phyloP scores from a whole-genome alignment of 2,329 filamentous ascomycete species.

The Chaetomium sp. region DNA sequence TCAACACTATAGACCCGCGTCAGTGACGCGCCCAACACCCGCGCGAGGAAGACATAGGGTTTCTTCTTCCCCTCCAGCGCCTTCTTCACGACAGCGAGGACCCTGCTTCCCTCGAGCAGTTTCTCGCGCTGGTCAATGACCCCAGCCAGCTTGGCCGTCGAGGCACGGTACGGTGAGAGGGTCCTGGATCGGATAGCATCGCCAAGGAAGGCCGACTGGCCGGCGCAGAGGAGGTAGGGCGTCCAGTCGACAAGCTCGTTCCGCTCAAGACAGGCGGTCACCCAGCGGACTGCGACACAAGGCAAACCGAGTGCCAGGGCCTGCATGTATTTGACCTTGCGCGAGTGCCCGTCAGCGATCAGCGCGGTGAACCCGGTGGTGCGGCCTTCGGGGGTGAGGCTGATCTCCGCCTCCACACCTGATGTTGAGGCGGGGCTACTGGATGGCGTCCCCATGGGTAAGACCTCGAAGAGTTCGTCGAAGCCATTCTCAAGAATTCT shows the following conservation, averaged over 20 bases:
- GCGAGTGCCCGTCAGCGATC: conserved; percentile 82
- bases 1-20: conserved; percentile 65
- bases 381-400: conserved; percentile 55
- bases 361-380: conserved; percentile 77
- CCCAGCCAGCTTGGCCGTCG: conserved; percentile 56
- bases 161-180: conserved; percentile 62
- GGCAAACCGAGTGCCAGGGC: conserved; percentile 87
- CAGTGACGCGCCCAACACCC: conserved; percentile 74
- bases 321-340: conserved; percentile 91
- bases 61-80: conserved; percentile 60
- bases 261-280: conserved; percentile 68
- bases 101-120: conserved; percentile 63
- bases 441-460: conserved; percentile 41
- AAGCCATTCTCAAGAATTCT: conserved; percentile 74
- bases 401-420: conserved; percentile 45
- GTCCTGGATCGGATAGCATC: conserved; percentile 76
- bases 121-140: conserved; percentile 63
- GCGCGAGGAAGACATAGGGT: conserved; percentile 78
- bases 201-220: conserved; percentile 74
- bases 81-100: conserved; percentile 72
- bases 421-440: conserved; percentile 36
- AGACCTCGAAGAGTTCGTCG: conserved; percentile 71
- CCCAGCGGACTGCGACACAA: conserved; percentile 81
- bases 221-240: conserved; percentile 82
- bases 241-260: conserved; percentile 70